Evolutionary conservation across 2,329 filamentous ascomycete species (phyloP).

Genomic region (Magnaporthiopsis incrustans): DNA sequence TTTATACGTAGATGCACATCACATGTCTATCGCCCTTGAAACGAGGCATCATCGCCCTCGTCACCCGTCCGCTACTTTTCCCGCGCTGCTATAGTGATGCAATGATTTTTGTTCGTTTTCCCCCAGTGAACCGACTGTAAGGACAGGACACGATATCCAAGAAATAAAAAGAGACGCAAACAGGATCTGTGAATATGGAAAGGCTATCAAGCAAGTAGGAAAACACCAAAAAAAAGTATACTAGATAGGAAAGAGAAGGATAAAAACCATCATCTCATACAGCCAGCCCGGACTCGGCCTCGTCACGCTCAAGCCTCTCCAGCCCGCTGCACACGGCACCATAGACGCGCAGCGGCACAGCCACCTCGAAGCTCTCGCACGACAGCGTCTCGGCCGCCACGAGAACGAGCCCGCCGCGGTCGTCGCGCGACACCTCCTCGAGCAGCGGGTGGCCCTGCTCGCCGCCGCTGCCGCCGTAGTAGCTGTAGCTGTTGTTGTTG

Average conservation of each 20-base stretch:
- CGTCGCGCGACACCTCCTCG: constrained; percentile 71
- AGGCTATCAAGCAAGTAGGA: background rate
- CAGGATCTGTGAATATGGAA: background rate
- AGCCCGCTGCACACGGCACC: constrained; percentile 51
- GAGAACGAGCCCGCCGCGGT: constrained; percentile 64
- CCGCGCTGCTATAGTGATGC: background rate
- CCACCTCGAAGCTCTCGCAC: constrained; percentile 86
- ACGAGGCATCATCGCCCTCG: too few species aligned
- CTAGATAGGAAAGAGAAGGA: background rate
- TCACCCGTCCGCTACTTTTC: background rate
- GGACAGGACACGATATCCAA: background rate
- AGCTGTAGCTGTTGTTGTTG: constrained; percentile 20
- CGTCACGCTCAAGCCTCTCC: constrained; percentile 47
- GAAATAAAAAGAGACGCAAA: background rate
- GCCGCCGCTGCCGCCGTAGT: constrained; percentile 6
- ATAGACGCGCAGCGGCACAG: constrained; percentile 77
- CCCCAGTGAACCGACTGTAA: background rate
- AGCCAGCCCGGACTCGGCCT: constrained; percentile 29
- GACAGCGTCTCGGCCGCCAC: constrained; percentile 70
- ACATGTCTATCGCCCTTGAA: background rate
- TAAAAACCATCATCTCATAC: constrained; percentile 24
- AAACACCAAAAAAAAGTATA: background rate
- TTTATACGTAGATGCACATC: background rate
- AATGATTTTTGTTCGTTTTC: background rate
- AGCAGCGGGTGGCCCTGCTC: constrained; percentile 46